Evolutionary conservation across 495 filamentous ascomycete species (phyloP).

Genomic region (Neurospora sp.): DNA sequence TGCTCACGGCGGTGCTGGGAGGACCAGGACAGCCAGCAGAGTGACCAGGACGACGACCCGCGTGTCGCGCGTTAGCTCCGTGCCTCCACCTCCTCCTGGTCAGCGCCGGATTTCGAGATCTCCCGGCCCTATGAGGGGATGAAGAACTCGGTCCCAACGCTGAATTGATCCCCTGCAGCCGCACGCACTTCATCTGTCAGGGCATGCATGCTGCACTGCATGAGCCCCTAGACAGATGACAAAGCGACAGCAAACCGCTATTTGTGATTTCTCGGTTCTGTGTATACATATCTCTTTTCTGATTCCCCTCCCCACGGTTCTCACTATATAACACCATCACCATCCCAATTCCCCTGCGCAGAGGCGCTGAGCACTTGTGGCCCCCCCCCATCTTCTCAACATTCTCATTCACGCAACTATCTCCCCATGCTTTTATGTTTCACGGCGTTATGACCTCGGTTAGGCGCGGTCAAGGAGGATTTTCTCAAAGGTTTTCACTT

Average conservation of each 20-base stretch:
- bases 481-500: background rate
- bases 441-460: background rate
- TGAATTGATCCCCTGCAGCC: background rate
- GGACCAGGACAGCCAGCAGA: constrained; percentile 15
- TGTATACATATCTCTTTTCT: constrained; percentile 2
- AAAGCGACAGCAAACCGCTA: background rate
- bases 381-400: background rate
- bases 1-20: background rate
- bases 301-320: background rate
- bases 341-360: background rate
- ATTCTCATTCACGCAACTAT: background rate
- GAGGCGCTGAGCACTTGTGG: background rate
- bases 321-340: background rate
- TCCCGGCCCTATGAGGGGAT: constrained; percentile 8
- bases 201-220: background rate
- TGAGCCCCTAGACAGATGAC: background rate
- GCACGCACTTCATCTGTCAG: background rate
- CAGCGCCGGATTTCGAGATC: constrained; percentile 6
- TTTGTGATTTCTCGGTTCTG: background rate
- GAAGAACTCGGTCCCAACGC: background rate
- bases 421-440: background rate
- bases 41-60: constrained; percentile 22
- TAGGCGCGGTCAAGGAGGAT: background rate
- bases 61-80: constrained; percentile 14
- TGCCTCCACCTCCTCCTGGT: constrained; percentile 8